Evolutionary conservation across 768 basidiomycete species (phyloP).

Genomic region (Lentinula guzmanii): DNA sequence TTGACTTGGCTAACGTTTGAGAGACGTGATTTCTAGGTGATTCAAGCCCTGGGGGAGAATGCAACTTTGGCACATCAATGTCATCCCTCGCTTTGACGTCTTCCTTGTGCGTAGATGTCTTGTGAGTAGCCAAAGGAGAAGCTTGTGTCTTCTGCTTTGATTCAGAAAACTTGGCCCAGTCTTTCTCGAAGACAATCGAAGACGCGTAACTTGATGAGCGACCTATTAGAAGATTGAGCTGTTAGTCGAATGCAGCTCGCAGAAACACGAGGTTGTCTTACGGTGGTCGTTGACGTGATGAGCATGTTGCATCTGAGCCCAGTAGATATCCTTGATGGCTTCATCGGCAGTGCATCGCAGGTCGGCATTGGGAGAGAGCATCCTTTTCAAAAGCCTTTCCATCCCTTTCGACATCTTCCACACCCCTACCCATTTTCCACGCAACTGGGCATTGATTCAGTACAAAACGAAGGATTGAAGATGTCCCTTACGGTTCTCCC

Average conservation of each 20-base stretch:
- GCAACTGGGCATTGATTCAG: constrained; percentile 35
- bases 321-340: constrained; percentile 63
- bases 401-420: constrained; percentile 63
- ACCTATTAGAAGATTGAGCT: constrained; percentile 21
- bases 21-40: constrained; percentile 9
- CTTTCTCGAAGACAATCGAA: constrained; percentile 46
- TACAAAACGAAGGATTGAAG: not conserved
- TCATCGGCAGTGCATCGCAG: constrained; percentile 65
- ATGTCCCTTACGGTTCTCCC: constrained; percentile 55
- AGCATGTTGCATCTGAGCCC: constrained; percentile 29
- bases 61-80: constrained; percentile 10
- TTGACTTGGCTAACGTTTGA: constrained; percentile 26
- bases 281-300: not conserved
- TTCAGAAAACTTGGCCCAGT: constrained; percentile 33
- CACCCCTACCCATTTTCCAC: constrained; percentile 82
- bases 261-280: not conserved
- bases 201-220: constrained; percentile 43
- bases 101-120: constrained; percentile 13
- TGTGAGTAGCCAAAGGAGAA: constrained; percentile 20
- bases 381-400: constrained; percentile 66
- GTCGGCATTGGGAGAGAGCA: constrained; percentile 82
- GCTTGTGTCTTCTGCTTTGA: constrained; percentile 8
- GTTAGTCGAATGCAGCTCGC: not conserved
- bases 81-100: not conserved
- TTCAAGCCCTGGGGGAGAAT: constrained; percentile 28